These are phyloP conservation scores for Collybiopsis luxurians DNA, from an alignment of 768 basidiomycete genomes.

Conservation along the genomic window DNA sequence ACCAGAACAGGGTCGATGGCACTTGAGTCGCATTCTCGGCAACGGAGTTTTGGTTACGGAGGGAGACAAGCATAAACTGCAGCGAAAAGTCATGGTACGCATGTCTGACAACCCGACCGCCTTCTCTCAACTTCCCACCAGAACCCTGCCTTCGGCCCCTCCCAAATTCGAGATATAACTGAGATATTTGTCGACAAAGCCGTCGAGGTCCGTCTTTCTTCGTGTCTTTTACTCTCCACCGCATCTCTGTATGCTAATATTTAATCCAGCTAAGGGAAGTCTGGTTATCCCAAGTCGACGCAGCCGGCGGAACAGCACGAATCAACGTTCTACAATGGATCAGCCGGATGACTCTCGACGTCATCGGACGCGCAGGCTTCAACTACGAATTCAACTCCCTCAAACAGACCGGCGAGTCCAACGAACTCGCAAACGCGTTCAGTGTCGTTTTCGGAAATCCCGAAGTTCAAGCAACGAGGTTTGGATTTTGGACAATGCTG, in stretches of 20 bases:
- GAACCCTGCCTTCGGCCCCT: conserved; percentile 68
- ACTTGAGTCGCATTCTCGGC: conserved; percentile 42
- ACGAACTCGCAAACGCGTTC: conserved; percentile 54
- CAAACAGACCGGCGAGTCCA: conserved; percentile 26
- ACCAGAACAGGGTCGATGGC: conserved; percentile 34
- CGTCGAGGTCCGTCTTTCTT: conserved; percentile 31
- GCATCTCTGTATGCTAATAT: background rate
- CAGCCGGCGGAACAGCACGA: conserved; percentile 22
- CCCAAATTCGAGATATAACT: conserved; percentile 56
- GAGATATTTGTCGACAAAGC: conserved; percentile 58
- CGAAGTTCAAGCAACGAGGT: conserved; percentile 21
- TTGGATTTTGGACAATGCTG: conserved; percentile 30
- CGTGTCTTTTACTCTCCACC: background rate
- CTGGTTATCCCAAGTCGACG: conserved; percentile 35
- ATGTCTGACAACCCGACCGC: background rate
- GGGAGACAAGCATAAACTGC: conserved; percentile 44
- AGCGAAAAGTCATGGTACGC: conserved; percentile 44
- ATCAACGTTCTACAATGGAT: conserved; percentile 68
- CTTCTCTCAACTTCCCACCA: no score
- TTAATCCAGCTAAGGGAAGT: conserved; percentile 45
- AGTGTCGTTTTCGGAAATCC: conserved; percentile 39
- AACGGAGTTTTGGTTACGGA: conserved; percentile 48
- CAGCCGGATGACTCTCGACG: conserved; percentile 67
- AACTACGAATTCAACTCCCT: conserved; percentile 31
- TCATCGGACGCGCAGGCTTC: conserved; percentile 62